Evolutionary conservation across 176 grass and related monocot species (phyloP).

Genomic region (Metroxylon sagu): DNA sequence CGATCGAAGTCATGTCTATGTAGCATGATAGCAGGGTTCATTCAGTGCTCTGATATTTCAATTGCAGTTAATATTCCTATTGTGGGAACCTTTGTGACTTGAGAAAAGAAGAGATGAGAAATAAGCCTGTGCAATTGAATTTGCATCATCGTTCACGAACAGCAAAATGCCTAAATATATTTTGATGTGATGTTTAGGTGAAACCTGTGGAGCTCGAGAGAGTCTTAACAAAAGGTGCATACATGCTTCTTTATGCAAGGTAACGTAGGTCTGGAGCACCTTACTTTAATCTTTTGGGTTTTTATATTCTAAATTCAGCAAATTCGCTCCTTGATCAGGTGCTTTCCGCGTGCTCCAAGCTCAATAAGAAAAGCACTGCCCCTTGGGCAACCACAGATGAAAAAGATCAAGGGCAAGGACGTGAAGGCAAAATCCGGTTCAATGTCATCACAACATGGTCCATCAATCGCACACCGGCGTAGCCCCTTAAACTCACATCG

Average conservation of each 20-base stretch:
- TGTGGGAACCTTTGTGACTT: no score
- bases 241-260: conserved; percentile 94
- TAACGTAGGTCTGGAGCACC: conserved; percentile 10
- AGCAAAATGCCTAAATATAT: no score
- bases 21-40: no score
- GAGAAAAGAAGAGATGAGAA: no score
- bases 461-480: background rate
- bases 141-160: no score
- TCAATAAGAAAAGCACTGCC: conserved; percentile 36
- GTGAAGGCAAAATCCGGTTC: background rate
- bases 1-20: no score
- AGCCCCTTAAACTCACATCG: background rate
- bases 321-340: conserved; percentile 32
- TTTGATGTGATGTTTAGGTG: conserved; percentile 42
- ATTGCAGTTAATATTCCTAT: no score
- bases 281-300: background rate
- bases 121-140: no score
- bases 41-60: no score
- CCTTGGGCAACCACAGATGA: conserved; percentile 18
- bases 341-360: conserved; percentile 62
- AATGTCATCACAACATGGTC: conserved; percentile 1
- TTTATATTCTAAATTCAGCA: background rate
- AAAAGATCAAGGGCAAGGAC: conserved; percentile 11
- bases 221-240: conserved; percentile 64
- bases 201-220: conserved; percentile 39